Percentiles rank a stretch among this genome's conserved stretches.
Evolutionary conservation across 148 eudicot species (phyloP).

Genomic region (Rhododendron ovatum): DNA sequence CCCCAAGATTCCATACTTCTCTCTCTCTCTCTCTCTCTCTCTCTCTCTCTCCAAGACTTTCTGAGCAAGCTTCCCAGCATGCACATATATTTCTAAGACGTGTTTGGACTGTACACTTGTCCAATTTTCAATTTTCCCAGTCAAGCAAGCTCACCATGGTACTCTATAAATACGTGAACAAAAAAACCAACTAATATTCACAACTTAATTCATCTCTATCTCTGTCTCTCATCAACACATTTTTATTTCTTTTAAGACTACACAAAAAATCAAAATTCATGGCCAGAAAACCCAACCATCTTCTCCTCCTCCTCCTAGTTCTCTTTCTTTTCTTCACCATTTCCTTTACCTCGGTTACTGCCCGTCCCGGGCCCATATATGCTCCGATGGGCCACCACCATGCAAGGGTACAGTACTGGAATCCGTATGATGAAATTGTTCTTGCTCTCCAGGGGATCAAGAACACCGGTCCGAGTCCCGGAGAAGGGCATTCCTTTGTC

Average conservation of each 20-base stretch:
- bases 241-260: not conserved
- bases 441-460: too few species aligned
- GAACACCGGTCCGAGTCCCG: too few species aligned
- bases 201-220: not conserved
- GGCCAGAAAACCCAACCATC: slow-evolving; percentile 5
- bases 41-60: not conserved
- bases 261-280: not conserved
- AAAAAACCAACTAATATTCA: not conserved
- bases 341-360: slow-evolving; percentile 1
- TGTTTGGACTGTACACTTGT: not conserved
- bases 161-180: not conserved
- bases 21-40: not conserved
- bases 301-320: slow-evolving; percentile 1
- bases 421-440: too few species aligned
- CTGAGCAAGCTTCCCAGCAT: not conserved
- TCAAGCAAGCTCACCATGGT: not conserved
- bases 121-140: not conserved
- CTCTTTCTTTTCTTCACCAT: not conserved
- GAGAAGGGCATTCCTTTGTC: too few species aligned
- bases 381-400: not conserved
- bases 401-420: not conserved
- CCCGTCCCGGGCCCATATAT: slow-evolving; percentile 5
- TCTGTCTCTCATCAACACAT: not conserved
- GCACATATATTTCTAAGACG: not conserved
- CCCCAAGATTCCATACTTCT: not conserved